Evolutionary conservation across 2,329 filamentous ascomycete species (phyloP).

Genomic region (Fusarium gaditjirri): DNA sequence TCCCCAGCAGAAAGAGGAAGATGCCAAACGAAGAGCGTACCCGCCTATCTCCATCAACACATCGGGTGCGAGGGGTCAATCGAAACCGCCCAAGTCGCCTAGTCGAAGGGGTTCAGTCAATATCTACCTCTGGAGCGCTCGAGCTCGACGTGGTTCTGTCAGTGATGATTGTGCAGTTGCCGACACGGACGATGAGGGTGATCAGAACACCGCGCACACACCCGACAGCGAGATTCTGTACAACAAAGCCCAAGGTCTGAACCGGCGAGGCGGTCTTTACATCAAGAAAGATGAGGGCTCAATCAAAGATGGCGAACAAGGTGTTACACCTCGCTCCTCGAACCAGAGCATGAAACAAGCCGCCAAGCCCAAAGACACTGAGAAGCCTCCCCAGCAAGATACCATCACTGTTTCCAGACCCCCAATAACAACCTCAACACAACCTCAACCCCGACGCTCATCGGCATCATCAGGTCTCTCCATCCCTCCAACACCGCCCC

Average conservation of each 20-base stretch:
- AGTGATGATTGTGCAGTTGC: slow-evolving; percentile 39
- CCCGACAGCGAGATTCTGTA: slow-evolving; percentile 29
- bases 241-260: slow-evolving; percentile 36
- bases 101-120: slow-evolving; percentile 47
- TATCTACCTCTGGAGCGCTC: slow-evolving; percentile 46
- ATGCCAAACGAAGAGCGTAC: slow-evolving; percentile 47
- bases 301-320: not conserved
- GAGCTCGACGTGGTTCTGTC: slow-evolving; percentile 27
- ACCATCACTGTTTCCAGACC: slow-evolving; percentile 22
- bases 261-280: slow-evolving; percentile 36
- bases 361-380: not conserved
- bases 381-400: slow-evolving; percentile 7
- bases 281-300: slow-evolving; percentile 26
- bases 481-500: slow-evolving; percentile 30
- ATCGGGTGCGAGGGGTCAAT: slow-evolving; percentile 41
- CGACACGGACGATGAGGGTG: slow-evolving; percentile 35
- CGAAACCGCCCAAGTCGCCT: slow-evolving; percentile 44
- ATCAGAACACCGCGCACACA: slow-evolving; percentile 2
- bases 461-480: slow-evolving; percentile 25
- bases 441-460: slow-evolving; percentile 15
- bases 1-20: slow-evolving; percentile 37
- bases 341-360: slow-evolving; percentile 17
- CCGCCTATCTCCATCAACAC: slow-evolving; percentile 53
- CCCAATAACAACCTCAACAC: slow-evolving; percentile 10
- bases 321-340: slow-evolving; percentile 1